A percentile compares a stretch with the other conserved stretches of the same genome.
These are phyloP conservation scores for Globisporangium paroecandrum DNA, from an alignment of 352 stramenopile species.

Conservation along the genomic window DNA sequence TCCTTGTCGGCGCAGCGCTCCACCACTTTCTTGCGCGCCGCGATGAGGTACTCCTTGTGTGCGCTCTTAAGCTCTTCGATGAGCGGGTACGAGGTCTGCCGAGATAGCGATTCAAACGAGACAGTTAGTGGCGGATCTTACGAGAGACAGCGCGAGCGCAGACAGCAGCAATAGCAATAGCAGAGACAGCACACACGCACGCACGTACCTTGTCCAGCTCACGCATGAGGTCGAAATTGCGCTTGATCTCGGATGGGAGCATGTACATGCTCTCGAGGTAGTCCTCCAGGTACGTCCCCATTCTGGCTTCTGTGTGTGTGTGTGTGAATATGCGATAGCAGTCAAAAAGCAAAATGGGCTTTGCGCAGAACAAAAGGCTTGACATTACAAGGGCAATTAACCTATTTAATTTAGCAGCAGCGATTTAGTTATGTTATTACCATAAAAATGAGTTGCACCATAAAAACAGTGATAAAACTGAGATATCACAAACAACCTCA, in stretches of 20 bases:
- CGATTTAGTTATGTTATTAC: no score
- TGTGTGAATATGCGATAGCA: neutral
- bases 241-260: slow-evolving; percentile 87
- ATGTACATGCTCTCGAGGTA: slow-evolving; percentile 89
- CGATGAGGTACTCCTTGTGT: slow-evolving; percentile 62
- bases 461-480: no score
- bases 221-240: slow-evolving; percentile 88
- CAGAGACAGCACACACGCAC: neutral
- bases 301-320: slow-evolving; percentile 20
- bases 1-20: slow-evolving; percentile 49
- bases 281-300: slow-evolving; percentile 87
- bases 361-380: no score
- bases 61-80: slow-evolving; percentile 68
- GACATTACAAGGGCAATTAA: no score
- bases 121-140: slow-evolving; percentile 8
- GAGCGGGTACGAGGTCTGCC: slow-evolving; percentile 69
- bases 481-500: no score
- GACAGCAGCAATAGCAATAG: neutral
- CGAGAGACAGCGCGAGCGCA: neutral
- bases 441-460: no score
- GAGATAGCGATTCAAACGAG: neutral
- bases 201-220: slow-evolving; percentile 76
- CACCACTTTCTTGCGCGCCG: slow-evolving; percentile 58
- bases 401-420: no score
- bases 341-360: neutral